These are phyloP conservation scores for Borovskyia barvae DNA, from an alignment of 208 protist genomes.

Conservation along the genomic window DNA sequence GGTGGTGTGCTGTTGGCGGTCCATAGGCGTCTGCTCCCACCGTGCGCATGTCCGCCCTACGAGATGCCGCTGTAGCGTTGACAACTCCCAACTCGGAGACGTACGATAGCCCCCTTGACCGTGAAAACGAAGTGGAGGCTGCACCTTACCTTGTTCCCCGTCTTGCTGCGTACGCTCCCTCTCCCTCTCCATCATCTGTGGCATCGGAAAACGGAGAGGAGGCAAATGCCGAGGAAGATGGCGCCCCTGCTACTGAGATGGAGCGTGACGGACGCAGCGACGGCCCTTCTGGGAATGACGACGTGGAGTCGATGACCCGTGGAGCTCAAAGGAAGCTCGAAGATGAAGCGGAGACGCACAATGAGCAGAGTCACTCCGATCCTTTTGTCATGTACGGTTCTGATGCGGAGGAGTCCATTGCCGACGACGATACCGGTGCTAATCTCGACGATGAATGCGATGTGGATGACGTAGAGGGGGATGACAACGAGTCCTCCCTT, in stretches of 20 bases:
- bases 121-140: constrained; percentile 21
- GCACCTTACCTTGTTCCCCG: constrained; percentile 49
- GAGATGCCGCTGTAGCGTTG: background rate
- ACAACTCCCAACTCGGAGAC: background rate
- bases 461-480: constrained; percentile 3
- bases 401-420: no score
- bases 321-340: no score
- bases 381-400: no score
- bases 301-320: background rate
- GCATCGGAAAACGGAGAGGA: constrained; percentile 13
- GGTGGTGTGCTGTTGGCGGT: no score
- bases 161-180: constrained; percentile 32
- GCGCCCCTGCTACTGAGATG: no score
- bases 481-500: background rate
- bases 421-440: constrained; percentile 13
- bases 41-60: background rate
- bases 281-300: background rate
- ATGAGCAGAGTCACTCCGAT: no score
- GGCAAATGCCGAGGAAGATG: constrained; percentile 5
- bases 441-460: constrained; percentile 5
- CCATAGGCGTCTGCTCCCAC: no score
- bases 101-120: constrained; percentile 25
- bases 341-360: no score
- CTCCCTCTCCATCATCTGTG: background rate
- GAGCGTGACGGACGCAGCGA: background rate